Evolutionary conservation across 148 eudicot species (phyloP), one percentile per base, ranked within the genome.

Genomic region (Camellia sinensis): DNA sequence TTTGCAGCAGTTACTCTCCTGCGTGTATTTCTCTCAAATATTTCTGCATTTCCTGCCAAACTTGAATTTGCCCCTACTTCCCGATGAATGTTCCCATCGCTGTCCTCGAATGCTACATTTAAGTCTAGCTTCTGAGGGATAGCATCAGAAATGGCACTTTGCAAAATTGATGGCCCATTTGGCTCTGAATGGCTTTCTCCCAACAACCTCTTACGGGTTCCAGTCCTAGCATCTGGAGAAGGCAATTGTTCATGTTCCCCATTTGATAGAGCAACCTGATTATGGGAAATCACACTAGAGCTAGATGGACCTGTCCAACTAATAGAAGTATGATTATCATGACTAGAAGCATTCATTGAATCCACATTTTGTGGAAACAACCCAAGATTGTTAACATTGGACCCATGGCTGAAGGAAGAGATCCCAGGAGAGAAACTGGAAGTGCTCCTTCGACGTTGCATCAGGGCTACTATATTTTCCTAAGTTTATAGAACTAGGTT

Each of bases 401-500:
- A 84, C 52, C 84, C 87, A 77, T 78, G 84, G 62, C 82, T 84
- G 65, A 80, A 83, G 52, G 84, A 83, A 78, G 87, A 78, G 61
- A 86, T 71, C 82, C 87, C 87, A 62, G 88, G 86, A 82, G 85
- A 80, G 69, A 87, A 82, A 80, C 85, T 85, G 63, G 83, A 73
- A 66, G 84, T 78, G 75, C 86, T 82, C 83, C 90, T 82, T 79
- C 80, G 85, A 84, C 87, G 90, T 77, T 86, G 90, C 90, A 89
- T 87, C 81, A 68, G 82, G 69, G 67, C 80, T 64, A 43, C 46
- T 81, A 46, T 62, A 57, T 60, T 59, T 57, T 15, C 50, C 65
- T 18, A 74, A 74, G 65, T 74, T 29, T 4, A n/a, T 12, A 18
- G 17, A 73, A 17, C 57, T 7, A 56, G 61, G 77, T 11, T 54